phyloP scores from a whole-genome alignment of 495 filamentous ascomycete genomes.

The Alectoria sarmentosa region DNA sequence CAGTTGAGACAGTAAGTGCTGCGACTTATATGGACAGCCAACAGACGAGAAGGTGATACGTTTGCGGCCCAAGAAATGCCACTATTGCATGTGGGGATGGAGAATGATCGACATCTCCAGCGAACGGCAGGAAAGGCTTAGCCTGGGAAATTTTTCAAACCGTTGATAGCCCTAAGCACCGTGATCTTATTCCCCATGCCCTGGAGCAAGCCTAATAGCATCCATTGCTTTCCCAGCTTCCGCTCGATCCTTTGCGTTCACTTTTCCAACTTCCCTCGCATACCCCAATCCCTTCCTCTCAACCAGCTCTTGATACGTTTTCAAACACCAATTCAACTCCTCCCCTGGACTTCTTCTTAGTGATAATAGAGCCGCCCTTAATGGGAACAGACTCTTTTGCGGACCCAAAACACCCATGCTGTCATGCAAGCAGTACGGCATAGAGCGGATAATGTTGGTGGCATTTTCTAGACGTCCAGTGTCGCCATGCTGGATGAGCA shows the following conservation, averaged over 20 bases:
- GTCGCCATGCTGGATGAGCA: neutral
- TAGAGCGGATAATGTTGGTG: slow-evolving; percentile 1
- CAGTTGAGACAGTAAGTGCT: no score
- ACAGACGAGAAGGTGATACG: no score
- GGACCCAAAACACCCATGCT: neutral
- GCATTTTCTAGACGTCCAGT: neutral
- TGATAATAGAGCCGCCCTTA: neutral
- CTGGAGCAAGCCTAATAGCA: neutral
- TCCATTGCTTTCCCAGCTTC: neutral
- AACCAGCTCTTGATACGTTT: neutral
- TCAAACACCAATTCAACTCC: neutral
- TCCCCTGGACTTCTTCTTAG: neutral
- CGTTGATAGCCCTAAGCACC: neutral
- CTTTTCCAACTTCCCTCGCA: neutral
- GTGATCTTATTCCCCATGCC: neutral
- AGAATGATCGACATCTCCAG: no score
- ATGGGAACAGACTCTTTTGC: neutral
- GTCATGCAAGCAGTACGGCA: slow-evolving; percentile 3
- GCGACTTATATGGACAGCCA: no score
- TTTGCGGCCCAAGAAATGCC: no score
- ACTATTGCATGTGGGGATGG: no score
- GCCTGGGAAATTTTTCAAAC: neutral
- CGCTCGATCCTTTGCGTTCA: neutral
- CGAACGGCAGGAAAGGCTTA: no score
- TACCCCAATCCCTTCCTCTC: neutral